A percentile compares a stretch with the other conserved stretches of the same genome.
These are phyloP conservation scores for Candida endomychidarum DNA, from an alignment of 805 yeast species.

Conservation along the genomic window DNA sequence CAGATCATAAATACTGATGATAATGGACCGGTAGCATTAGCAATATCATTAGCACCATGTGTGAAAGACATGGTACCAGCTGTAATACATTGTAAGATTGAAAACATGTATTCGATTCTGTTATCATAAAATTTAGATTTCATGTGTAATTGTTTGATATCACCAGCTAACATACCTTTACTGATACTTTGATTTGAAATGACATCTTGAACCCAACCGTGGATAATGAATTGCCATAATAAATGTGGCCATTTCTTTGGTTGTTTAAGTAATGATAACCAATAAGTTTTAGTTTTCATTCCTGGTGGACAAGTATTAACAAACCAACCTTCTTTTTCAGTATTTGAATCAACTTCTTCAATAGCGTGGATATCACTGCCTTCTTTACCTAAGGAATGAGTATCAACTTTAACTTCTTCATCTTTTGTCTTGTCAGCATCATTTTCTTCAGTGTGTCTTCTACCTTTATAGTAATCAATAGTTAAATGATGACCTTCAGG, in stretches of 20 bases:
- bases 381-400: slow-evolving; percentile 12
- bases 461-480: slow-evolving; percentile 66
- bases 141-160: slow-evolving; percentile 51
- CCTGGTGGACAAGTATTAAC: slow-evolving; percentile 12
- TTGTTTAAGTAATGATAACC: slow-evolving; percentile 41
- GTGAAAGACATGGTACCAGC: slow-evolving; percentile 82
- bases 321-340: slow-evolving; percentile 4
- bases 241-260: slow-evolving; percentile 58
- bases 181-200: slow-evolving; percentile 45
- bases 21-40: slow-evolving; percentile 77
- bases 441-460: slow-evolving; percentile 35
- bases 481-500: slow-evolving; percentile 58
- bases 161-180: slow-evolving; percentile 44
- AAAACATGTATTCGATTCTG: slow-evolving; percentile 66
- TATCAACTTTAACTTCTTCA: slow-evolving; percentile 12
- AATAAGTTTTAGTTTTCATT: slow-evolving; percentile 37
- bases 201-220: slow-evolving; percentile 67
- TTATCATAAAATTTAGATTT: slow-evolving; percentile 67
- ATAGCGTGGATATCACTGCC: slow-evolving; percentile 9
- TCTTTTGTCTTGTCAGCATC: slow-evolving; percentile 13
- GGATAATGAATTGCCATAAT: slow-evolving; percentile 47
- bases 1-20: slow-evolving; percentile 64
- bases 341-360: slow-evolving; percentile 1
- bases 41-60: slow-evolving; percentile 78
- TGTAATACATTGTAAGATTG: slow-evolving; percentile 67